phyloP scores from a whole-genome alignment of 805 yeast species.

The Ogataea ganodermae region DNA sequence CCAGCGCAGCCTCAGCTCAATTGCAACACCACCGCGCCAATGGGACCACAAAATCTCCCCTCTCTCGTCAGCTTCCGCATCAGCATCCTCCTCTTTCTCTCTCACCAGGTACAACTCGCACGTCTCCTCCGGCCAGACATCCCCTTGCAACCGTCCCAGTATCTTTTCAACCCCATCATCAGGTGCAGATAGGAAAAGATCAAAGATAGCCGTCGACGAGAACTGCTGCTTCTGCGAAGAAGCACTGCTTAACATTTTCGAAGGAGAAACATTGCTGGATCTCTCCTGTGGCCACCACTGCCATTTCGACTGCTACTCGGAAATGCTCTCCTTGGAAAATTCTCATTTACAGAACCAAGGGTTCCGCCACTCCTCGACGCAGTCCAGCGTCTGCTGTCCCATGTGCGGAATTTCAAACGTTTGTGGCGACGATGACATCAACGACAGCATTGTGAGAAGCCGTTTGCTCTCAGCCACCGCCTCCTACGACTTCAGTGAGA shows the following conservation, averaged over 20 bases:
- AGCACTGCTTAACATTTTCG: slow-evolving; percentile 38
- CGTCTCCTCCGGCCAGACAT: slow-evolving; percentile 18
- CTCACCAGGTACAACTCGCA: slow-evolving; percentile 11
- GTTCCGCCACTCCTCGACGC: not conserved
- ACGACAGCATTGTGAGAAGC: slow-evolving; percentile 18
- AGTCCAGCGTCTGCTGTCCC: slow-evolving; percentile 20
- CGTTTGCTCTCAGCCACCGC: slow-evolving; percentile 10
- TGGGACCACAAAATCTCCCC: slow-evolving; percentile 14
- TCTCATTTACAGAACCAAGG: slow-evolving; percentile 3
- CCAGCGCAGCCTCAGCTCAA: no score
- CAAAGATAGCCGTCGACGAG: slow-evolving; percentile 15
- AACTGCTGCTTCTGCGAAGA: slow-evolving; percentile 49
- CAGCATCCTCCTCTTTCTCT: slow-evolving; percentile 16
- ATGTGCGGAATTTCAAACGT: slow-evolving; percentile 18
- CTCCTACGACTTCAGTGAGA: slow-evolving; percentile 9
- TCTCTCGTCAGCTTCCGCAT: slow-evolving; percentile 14
- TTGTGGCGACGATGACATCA: slow-evolving; percentile 20
- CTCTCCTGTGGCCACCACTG: slow-evolving; percentile 45
- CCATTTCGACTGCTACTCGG: slow-evolving; percentile 46
- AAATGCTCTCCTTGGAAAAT: slow-evolving; percentile 23
- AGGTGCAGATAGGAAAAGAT: slow-evolving; percentile 9
- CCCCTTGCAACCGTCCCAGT: slow-evolving; percentile 19
- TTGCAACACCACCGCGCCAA: no score
- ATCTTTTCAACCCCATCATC: slow-evolving; percentile 10
- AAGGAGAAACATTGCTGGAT: slow-evolving; percentile 45